Evolutionary conservation across 2,329 filamentous ascomycete species (phyloP), one percentile per base, ranked within the genome.

Genomic region (Diaporthe citrichinensis): DNA sequence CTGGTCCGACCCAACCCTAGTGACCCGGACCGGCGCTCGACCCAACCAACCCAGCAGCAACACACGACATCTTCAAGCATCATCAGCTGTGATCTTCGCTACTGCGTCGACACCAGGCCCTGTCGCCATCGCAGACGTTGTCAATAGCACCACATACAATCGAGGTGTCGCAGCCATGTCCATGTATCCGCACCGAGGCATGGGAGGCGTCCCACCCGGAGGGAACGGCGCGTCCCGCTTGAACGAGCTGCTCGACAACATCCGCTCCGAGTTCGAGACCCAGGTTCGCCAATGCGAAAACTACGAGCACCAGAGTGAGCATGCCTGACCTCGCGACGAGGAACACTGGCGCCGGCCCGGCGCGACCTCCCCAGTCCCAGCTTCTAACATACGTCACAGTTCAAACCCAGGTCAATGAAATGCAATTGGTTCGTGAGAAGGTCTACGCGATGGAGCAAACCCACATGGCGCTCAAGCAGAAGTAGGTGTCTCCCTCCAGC

Each of bases 131-230:
- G 0, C 15, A 57, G 49, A 25, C 46, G 41, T 61, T 25, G n/a
- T 69, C 39, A 53, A 71, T 55, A 62, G 51, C 34, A 46, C 55
- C 65, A 36, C 34, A 41, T 31, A 51, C 49, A 23, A 31, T 20
- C n/a, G 15, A 57, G 36, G 39, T 59, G 46, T 72, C 55, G 77
- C 71, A 78, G 79, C 72, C 68, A 92, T 92, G 90, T 92, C 91
- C 74, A 98, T 98, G 95, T 98, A 98, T 86, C 94, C 94, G 81
- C 95, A 97, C 88, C 95, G 95, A 83, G 94, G 93, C 84, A 94
- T 97, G 90, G 93, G 92, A 79, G 90, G 88, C 78, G 92, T 92
- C 79, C 93, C 94, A 86, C 87, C 83, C 78, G 81, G 86, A 36
- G 84, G 83, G 77, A 89, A 87, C 76, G 79, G 80, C 79, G 85